A percentile compares a stretch with the other conserved stretches of the same genome.
Conservation (phyloP, 371 early-diverging fungal genomes). For the Chytridium lagenaria region DNA sequence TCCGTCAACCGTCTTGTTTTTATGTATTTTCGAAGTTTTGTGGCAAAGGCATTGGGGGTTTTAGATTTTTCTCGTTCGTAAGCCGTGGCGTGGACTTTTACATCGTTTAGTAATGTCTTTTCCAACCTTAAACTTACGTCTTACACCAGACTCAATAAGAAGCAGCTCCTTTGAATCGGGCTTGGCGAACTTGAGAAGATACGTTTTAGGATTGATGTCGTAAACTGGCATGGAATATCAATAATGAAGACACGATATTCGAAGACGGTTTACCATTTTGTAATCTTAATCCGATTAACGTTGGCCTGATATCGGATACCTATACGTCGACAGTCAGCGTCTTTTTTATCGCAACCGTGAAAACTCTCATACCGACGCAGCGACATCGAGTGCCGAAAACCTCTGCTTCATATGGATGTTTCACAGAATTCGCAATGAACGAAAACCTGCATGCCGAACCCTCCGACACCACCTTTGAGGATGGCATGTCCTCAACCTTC, state of each 20-base stretch:
- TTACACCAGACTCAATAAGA: slow-evolving; percentile 91
- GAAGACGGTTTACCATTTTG: slow-evolving; percentile 71
- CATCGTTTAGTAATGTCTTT: background rate
- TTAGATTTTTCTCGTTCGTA: slow-evolving; percentile 84
- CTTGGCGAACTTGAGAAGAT: slow-evolving; percentile 91
- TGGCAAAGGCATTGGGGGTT: slow-evolving; percentile 87
- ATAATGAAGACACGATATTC: background rate
- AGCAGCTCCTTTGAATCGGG: slow-evolving; percentile 89
- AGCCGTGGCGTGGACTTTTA: slow-evolving; percentile 83
- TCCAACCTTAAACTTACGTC: slow-evolving; percentile 47
- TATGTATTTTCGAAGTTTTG: slow-evolving; percentile 93
- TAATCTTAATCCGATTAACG: slow-evolving; percentile 82
- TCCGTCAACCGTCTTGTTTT: slow-evolving; percentile 80
- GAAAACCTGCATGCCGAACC: background rate
- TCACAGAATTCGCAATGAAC: background rate
- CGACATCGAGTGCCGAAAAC: slow-evolving; percentile 87
- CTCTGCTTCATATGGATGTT: slow-evolving; percentile 58
- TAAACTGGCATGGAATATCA: slow-evolving; percentile 64
- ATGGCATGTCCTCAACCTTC: background rate
- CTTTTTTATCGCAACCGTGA: too few species aligned
- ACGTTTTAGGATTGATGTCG: slow-evolving; percentile 90
- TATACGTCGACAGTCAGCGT: background rate
- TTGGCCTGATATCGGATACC: slow-evolving; percentile 21
- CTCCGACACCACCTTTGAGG: slow-evolving; percentile 4
- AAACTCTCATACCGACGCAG: slow-evolving; percentile 79